Evolutionary conservation across 1,284 basidiomycete genomes (phyloP), one percentile per base, ranked within the genome.

Genomic region (Neotropicomus parvogracilis): DNA sequence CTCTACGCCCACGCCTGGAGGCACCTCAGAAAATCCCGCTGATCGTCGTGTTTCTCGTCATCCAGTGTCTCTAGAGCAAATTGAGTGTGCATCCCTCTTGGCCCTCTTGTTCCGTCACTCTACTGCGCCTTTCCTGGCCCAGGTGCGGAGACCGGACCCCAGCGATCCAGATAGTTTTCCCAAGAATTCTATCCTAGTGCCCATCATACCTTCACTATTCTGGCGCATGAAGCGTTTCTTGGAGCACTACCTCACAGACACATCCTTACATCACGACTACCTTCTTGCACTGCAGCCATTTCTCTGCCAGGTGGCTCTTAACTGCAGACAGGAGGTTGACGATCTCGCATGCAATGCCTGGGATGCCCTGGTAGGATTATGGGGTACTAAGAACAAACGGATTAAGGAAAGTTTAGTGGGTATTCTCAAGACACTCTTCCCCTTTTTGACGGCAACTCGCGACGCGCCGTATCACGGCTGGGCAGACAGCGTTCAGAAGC

Each of bases 191-290:
- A 41, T 59, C 38, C 37, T 44, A 8, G 42, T 54, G 28, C 56
- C 65, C 4, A 60, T 72, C 40, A 66, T 81, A 27, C 69, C 82
- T 1, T 62, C 69, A 2, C 73, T 95, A 40, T 75, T 95, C 14
- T 62, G 66, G 46, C 83, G 83, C 36, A 75, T 93, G 29, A 68
- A 73, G 33, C 79, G 80, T 7, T 88, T 92, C 59, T 75, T 95
- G 38, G 66, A 71, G 8, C 63, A 72, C 34, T 88, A 85, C 60
- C 75, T 81, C 4, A 54, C 70, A 3, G 88, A 93, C 54, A 85
- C 85, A 0, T 85, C 86, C 2, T 75, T 92, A 5, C 81, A 92
- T 54, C 75, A 83, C 19, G 80, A 91, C 55, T 85, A 86, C 40
- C 71, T 95, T 12, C 69, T 72, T 11, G 77, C 83, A 1, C 68